Evolutionary conservation across 108 stramenopile species (phyloP).

Genomic region (Ochromonas danica): DNA sequence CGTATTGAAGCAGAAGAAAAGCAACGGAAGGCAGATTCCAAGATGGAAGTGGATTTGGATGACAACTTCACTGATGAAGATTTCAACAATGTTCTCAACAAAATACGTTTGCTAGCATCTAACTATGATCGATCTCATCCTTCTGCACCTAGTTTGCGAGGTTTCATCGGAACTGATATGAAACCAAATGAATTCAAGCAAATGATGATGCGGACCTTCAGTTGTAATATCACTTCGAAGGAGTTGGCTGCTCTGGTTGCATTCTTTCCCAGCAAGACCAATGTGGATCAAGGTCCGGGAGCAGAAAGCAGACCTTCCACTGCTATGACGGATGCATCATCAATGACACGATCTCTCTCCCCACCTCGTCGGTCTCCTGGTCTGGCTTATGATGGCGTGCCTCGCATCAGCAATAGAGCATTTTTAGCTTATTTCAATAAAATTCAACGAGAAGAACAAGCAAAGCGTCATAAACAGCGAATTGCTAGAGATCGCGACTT

Average conservation of each 20-base stretch:
- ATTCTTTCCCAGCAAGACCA: neutral
- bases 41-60: neutral
- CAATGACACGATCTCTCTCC: neutral
- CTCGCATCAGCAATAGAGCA: neutral
- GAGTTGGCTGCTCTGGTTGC: slow-evolving; percentile 4
- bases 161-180: slow-evolving; percentile 20
- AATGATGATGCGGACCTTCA: slow-evolving; percentile 29
- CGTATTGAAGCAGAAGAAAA: neutral
- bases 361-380: no score
- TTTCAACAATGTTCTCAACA: neutral
- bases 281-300: neutral
- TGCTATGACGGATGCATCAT: neutral
- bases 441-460: slow-evolving; percentile 25
- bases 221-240: neutral
- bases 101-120: neutral
- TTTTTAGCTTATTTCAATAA: slow-evolving; percentile 17
- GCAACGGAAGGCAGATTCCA: neutral
- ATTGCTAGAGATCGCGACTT: neutral
- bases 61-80: slow-evolving; percentile 2
- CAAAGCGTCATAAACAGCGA: neutral
- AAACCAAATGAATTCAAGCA: slow-evolving; percentile 6
- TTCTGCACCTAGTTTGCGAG: slow-evolving; percentile 7
- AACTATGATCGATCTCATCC: slow-evolving; percentile 33
- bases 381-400: neutral
- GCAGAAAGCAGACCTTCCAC: neutral